Percentiles rank a stretch among this genome's conserved stretches.
Conservation (phyloP, 108 stramenopile genomes). For the Nitzschia sp. region DNA sequence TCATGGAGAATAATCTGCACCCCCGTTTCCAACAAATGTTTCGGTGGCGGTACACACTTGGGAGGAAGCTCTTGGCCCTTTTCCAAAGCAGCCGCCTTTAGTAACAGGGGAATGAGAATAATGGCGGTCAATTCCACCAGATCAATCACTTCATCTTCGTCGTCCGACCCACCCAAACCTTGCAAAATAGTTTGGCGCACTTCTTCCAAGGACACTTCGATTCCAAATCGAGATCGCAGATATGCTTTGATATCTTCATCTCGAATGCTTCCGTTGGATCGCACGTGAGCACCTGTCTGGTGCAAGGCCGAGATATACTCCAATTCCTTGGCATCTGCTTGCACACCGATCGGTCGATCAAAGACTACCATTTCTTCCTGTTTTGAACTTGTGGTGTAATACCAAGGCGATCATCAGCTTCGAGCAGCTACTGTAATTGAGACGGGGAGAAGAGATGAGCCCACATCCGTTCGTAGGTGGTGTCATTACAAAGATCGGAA, state of each 20-base stretch:
- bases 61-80: constrained; percentile 1
- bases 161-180: constrained; percentile 42
- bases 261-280: constrained; percentile 16
- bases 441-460: no score
- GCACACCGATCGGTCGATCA: constrained; percentile 42
- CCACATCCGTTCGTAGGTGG: no score
- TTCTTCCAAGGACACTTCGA: constrained; percentile 47
- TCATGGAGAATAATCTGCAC: constrained; percentile 55
- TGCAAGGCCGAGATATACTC: constrained; percentile 64
- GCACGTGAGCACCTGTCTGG: constrained; percentile 11
- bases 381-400: no score
- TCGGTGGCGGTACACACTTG: constrained; percentile 22
- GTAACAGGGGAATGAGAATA: constrained; percentile 53
- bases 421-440: no score
- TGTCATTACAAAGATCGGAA: no score
- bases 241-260: constrained; percentile 48
- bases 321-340: constrained; percentile 61
- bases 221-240: constrained; percentile 58
- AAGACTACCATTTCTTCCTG: background rate
- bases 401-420: no score
- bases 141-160: constrained; percentile 41
- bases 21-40: constrained; percentile 40
- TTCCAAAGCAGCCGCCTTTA: constrained; percentile 41
- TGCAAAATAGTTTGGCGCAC: constrained; percentile 42
- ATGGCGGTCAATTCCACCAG: constrained; percentile 53